Base-by-base conservation (phyloP, 345 rosid genomes). In the Tarenaya hassleriana region DNA sequence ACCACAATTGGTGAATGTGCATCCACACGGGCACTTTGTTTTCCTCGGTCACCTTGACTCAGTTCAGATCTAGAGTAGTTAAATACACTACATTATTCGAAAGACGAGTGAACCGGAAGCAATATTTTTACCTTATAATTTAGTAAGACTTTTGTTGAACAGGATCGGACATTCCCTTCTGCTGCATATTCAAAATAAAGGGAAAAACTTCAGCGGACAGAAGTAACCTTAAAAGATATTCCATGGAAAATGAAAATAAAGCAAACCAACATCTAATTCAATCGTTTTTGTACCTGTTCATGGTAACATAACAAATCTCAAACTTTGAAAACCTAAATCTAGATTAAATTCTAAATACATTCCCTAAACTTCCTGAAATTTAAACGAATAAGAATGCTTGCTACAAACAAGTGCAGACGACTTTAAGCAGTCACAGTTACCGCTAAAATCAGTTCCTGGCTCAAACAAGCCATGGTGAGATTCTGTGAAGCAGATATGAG, bases 1-100 rank as follows among this genome's bases (percentile, higher is more conserved):
- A 38, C 69, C 69, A 64, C 29, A 63, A 18, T 51, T 64, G 69
- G 34, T 57, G 58, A 47, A 57, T 64, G 59, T 64, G 69, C 58
- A 64, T 51, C 69, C 69, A 64, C 16, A 41, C 57, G 37, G 32
- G 49, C 53, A 16, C 58, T 44, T 64, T 41, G 63, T 64, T 51
- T 11, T 58, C 58, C 63, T 45, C 69, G 63, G 56, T 42, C 29
- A 17, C 52, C 50, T 64, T 29, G 42, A 7, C 34, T 24, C 37
- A 7, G n/a, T 42, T 41, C 39, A 63, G 61, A 13, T 39, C 55
- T 14, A 50, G 45, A 21, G 50, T 27, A 41, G 13, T 17, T 41
- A 34, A n/a, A 20, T 11, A 8, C 56, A 18, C 8, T 35, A 14
- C 34, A 17, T 35, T 29, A 11, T 29, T 14, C 42, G 8, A 50